These are phyloP conservation scores for Chlorokybus atmophyticus DNA, from an alignment of 139 green algal species.

Conservation along the genomic window DNA sequence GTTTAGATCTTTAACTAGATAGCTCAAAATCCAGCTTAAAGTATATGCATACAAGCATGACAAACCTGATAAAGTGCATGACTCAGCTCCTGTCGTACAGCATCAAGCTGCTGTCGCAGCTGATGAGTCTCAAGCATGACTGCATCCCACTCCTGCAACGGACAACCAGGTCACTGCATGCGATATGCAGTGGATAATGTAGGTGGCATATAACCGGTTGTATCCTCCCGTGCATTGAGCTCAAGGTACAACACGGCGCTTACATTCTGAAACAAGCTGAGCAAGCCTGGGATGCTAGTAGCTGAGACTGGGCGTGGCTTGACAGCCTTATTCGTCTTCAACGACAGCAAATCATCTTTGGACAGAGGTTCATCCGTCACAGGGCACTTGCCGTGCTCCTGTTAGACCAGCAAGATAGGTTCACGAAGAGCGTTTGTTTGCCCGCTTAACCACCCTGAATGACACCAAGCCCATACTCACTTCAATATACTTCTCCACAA, in stretches of 20 bases:
- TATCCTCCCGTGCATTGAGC: too few species aligned
- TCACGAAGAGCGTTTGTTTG: too few species aligned
- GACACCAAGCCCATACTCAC: too few species aligned
- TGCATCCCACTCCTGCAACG: conserved; percentile 85
- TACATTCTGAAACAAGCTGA: conserved; percentile 82
- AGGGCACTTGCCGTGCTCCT: conserved; percentile 52
- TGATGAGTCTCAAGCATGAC: conserved; percentile 77
- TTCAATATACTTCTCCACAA: too few species aligned
- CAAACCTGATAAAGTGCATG: conserved; percentile 69
- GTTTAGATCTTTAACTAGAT: too few species aligned
- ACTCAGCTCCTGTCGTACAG: conserved; percentile 65
- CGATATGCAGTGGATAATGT: conserved; percentile 6
- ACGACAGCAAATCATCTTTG: conserved; percentile 60
- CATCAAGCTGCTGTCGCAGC: conserved; percentile 59
- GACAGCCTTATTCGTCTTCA: conserved; percentile 47
- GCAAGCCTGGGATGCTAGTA: conserved; percentile 81
- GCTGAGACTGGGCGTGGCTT: conserved; percentile 65
- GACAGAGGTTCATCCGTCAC: conserved; percentile 52
- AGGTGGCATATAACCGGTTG: background rate
- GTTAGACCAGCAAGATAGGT: too few species aligned
- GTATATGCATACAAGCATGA: background rate
- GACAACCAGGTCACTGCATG: too few species aligned
- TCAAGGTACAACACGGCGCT: conserved; percentile 11
- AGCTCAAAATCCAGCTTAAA: too few species aligned
- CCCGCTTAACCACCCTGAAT: too few species aligned